Percentiles rank a stretch among this genome's conserved stretches.
phyloP scores from a whole-genome alignment of 768 basidiomycete species.

The Suillus subalutaceus region DNA sequence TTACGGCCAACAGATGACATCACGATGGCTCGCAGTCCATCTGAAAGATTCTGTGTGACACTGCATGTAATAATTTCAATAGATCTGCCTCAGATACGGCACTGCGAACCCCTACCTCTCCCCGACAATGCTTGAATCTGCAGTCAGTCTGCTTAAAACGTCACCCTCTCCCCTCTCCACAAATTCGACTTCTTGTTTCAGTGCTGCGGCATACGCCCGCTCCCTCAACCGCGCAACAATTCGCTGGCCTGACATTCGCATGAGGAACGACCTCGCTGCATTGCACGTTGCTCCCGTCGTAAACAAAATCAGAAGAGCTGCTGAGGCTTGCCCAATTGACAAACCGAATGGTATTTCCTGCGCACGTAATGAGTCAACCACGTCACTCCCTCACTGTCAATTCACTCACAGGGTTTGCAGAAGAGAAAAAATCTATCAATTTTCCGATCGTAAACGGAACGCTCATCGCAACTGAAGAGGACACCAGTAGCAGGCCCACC shows the following conservation, averaged over 20 bases:
- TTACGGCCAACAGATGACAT: constrained; percentile 93
- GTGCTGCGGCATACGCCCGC: constrained; percentile 78
- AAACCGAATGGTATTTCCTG: constrained; percentile 82
- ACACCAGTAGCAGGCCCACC: constrained; percentile 80
- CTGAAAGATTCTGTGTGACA: constrained; percentile 78
- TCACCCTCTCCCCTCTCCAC: constrained; percentile 94
- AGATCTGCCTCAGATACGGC: not conserved
- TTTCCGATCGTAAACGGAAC: constrained; percentile 93
- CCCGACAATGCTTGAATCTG: constrained; percentile 92
- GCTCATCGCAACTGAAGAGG: constrained; percentile 88
- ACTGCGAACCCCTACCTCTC: constrained; percentile 60
- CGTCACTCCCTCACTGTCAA: not conserved
- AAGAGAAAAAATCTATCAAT: constrained; percentile 91
- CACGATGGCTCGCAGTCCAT: constrained; percentile 81
- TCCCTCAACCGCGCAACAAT: constrained; percentile 89
- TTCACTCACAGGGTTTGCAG: constrained; percentile 58
- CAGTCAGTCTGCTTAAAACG: constrained; percentile 86
- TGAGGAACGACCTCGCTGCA: constrained; percentile 78
- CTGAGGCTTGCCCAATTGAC: constrained; percentile 79
- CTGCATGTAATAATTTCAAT: constrained; percentile 36
- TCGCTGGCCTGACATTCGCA: constrained; percentile 87
- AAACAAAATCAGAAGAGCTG: constrained; percentile 71
- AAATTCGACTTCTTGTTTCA: constrained; percentile 90
- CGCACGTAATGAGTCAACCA: not conserved
- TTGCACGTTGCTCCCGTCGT: constrained; percentile 88